Base-by-base conservation (phyloP, 2,329 filamentous ascomycete genomes). In the Akanthomyces muscarius region DNA sequence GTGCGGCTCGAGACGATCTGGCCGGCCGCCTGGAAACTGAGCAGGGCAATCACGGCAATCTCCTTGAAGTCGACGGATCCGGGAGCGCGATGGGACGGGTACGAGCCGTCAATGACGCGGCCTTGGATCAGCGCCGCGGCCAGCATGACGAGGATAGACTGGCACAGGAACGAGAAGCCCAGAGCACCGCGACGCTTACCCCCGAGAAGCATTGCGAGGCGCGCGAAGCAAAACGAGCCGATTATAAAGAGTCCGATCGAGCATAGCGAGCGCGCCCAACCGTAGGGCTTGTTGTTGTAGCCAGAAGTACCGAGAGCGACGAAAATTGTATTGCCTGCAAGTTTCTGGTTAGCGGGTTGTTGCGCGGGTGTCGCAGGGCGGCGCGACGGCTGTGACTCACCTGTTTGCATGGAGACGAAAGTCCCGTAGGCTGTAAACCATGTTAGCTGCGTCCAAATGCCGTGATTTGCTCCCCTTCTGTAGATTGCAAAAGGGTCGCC, bases 311-410 rank as follows among this genome's bases (percentile, higher is more conserved):
- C 84, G 25, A 88, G 81, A 21, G 82, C 84, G 45, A 88, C 77
- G 73, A 87, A 86, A 68, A 88, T 81, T 11, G 85, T 87, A 72
- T 88, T 88, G 45, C 85, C 84, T 74, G 47, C 5, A 33, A 38
- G 16, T 4, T 42, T 28, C 33, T 14, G 25, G 48, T 54, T 36
- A 63, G 61, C 14, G 4, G 8, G 10, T 11, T 36, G 5, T n/a
- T 11, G 36, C 38, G 23, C 13, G 16, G 23, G 3, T 18, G 5
- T 41, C 25, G 48, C 36, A 28, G 41, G 50, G 53, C n/a, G 51
- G 23, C 45, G 42, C 33, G 41, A 41, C 21, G 28, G 13, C 18
- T 8, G 51, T 33, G 36, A 62, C 63, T 57, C 67, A 70, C 67
- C 66, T 30, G 76, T 78, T 65, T 78, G 76, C 75, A 78, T 78